These are phyloP conservation scores for Grigorovia transvaalensis DNA, from an alignment of 805 yeast species.

Conservation along the genomic window DNA sequence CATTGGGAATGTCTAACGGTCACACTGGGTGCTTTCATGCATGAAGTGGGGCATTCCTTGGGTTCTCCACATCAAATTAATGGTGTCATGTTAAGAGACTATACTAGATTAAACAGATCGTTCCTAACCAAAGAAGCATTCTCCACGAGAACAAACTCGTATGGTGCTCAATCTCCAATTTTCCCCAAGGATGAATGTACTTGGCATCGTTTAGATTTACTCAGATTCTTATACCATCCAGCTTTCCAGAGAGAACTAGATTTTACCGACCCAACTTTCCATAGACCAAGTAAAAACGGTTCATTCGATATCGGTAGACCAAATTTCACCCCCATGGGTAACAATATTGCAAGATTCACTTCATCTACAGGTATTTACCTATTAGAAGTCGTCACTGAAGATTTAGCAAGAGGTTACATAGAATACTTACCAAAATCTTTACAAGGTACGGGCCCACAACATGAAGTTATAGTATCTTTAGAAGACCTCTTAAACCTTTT, in stretches of 20 bases:
- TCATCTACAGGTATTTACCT: slow-evolving; percentile 63
- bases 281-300: slow-evolving; percentile 28
- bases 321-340: slow-evolving; percentile 36
- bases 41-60: slow-evolving; percentile 83
- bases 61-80: slow-evolving; percentile 88
- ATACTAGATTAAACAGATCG: slow-evolving; percentile 67
- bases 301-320: slow-evolving; percentile 27
- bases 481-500: slow-evolving; percentile 32
- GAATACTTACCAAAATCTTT: slow-evolving; percentile 49
- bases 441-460: slow-evolving; percentile 54
- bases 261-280: slow-evolving; percentile 35
- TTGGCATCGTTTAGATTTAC: slow-evolving; percentile 77
- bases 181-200: slow-evolving; percentile 58
- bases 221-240: slow-evolving; percentile 74
- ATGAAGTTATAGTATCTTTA: slow-evolving; percentile 39
- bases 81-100: slow-evolving; percentile 88
- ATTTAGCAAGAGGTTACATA: slow-evolving; percentile 38
- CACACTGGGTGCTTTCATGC: slow-evolving; percentile 89
- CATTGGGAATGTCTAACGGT: slow-evolving; percentile 84
- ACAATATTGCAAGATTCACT: slow-evolving; percentile 35
- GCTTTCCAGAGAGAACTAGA: slow-evolving; percentile 67
- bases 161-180: slow-evolving; percentile 39
- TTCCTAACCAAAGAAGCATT: slow-evolving; percentile 62
- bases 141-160: slow-evolving; percentile 41
- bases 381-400: slow-evolving; percentile 60